phyloP scores from a whole-genome alignment of 1,139 yeast genomes.

The Suhomyces coccinellae region DNA sequence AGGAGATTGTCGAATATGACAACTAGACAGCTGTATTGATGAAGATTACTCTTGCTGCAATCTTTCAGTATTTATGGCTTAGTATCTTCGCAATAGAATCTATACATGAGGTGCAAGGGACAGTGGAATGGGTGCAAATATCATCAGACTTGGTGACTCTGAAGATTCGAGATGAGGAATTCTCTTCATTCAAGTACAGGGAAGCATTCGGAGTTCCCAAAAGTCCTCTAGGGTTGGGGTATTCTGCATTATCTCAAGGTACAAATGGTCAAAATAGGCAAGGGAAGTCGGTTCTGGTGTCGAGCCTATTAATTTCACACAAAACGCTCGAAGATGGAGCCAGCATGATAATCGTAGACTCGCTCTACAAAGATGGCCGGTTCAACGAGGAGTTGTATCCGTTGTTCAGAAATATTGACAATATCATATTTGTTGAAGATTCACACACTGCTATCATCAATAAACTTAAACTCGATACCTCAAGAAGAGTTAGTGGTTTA shows the following conservation, averaged over 20 bases:
- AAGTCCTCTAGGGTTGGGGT: not conserved
- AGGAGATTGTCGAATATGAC: too few species aligned
- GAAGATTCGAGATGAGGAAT: too few species aligned
- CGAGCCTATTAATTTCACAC: not conserved
- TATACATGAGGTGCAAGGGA: too few species aligned
- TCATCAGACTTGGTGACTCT: too few species aligned
- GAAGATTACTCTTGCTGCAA: too few species aligned
- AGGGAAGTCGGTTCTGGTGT: not conserved
- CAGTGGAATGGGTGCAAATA: too few species aligned
- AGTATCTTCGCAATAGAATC: too few species aligned
- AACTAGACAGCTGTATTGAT: too few species aligned
- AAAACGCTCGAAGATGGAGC: not conserved
- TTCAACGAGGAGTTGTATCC: constrained; percentile 1
- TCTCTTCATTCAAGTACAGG: too few species aligned
- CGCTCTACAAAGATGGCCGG: not conserved
- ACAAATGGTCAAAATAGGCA: not conserved
- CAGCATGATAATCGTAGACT: constrained; percentile 6
- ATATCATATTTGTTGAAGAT: constrained; percentile 16
- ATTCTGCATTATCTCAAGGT: not conserved
- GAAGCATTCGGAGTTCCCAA: not conserved
- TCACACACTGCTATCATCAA: constrained; percentile 19
- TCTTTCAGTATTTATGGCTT: too few species aligned
- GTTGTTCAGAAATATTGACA: constrained; percentile 14
- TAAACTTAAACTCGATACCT: constrained; percentile 20
- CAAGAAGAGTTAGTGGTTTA: constrained; percentile 18